Percentiles rank a stretch among this genome's conserved stretches.
Evolutionary conservation across 1,139 yeast genomes (phyloP).

Genomic region (Taiozyma onychis): DNA sequence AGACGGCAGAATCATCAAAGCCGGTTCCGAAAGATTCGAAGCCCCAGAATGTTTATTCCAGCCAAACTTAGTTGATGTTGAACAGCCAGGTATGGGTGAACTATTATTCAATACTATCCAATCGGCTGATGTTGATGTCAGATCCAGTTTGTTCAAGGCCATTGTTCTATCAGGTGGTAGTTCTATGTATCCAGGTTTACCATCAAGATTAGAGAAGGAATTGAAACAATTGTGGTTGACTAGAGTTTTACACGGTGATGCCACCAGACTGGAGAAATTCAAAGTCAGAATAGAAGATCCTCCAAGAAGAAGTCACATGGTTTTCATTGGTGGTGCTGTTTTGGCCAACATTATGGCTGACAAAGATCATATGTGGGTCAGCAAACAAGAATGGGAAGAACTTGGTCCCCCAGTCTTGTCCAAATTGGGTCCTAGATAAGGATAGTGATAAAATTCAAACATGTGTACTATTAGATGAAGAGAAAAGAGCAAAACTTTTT

Average conservation of each 20-base stretch:
- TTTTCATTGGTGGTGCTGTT: conserved; percentile 97
- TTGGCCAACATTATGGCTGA: conserved; percentile 97
- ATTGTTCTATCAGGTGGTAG: conserved; percentile 97
- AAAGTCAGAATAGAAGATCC: conserved; percentile 98
- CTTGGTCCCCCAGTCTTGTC: conserved; percentile 79
- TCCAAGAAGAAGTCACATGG: conserved; percentile 99
- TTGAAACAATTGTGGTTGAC: conserved; percentile 94
- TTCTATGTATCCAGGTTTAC: conserved; percentile 97
- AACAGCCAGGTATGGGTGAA: conserved; percentile 97
- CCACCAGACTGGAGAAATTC: conserved; percentile 81
- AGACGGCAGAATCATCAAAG: conserved; percentile 90
- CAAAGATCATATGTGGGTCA: conserved; percentile 97
- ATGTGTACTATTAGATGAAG: background rate
- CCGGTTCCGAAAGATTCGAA: conserved; percentile 94
- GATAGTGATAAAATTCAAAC: background rate
- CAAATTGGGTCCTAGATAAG: conserved; percentile 89
- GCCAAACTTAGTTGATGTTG: conserved; percentile 94
- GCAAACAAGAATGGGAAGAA: conserved; percentile 97
- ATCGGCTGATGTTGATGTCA: conserved; percentile 88
- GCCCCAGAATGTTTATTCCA: conserved; percentile 99
- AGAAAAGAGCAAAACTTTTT: background rate
- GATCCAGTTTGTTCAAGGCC: conserved; percentile 84
- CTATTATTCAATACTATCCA: conserved; percentile 87
- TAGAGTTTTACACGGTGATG: conserved; percentile 80
- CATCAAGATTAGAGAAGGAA: conserved; percentile 92